Percentiles rank a stretch among this genome's conserved stretches.
Conservation (phyloP, 352 stramenopile genomes). For the Phytophthora uliginosa region DNA sequence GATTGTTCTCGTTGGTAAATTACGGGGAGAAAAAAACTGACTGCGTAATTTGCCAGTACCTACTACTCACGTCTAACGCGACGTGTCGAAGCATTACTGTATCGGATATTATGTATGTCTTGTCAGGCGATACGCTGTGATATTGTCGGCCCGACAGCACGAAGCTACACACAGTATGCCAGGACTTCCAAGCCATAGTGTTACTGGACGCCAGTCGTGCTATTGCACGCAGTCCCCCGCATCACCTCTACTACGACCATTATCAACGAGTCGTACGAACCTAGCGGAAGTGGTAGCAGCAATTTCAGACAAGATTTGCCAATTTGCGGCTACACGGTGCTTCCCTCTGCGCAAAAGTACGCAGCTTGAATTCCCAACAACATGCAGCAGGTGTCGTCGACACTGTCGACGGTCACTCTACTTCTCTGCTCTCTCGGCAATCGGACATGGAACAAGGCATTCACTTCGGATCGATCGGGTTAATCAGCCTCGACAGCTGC, state of each 20-base stretch:
- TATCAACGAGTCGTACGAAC: neutral
- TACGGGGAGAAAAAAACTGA: no score
- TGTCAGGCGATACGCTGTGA: neutral
- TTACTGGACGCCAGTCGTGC: neutral
- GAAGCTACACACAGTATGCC: neutral
- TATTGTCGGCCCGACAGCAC: neutral
- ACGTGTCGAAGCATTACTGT: neutral
- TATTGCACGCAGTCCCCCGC: neutral
- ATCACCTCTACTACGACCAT: neutral
- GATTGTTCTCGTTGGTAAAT: no score
- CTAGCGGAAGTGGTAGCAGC: neutral
- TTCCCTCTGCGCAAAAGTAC: neutral
- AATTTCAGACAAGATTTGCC: neutral
- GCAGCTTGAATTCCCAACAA: neutral
- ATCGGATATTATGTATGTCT: neutral
- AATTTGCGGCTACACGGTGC: neutral
- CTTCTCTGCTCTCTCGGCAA: neutral
- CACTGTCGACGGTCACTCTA: neutral
- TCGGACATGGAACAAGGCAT: neutral
- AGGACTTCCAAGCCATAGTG: no score
- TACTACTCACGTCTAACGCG: neutral
- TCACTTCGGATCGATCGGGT: neutral
- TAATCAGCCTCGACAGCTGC: neutral
- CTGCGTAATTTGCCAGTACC: no score
- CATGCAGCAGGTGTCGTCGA: neutral